Percentiles rank a stretch among this genome's conserved stretches.
Conservation (phyloP, 306 rosid species). For the Vicia villosa region DNA sequence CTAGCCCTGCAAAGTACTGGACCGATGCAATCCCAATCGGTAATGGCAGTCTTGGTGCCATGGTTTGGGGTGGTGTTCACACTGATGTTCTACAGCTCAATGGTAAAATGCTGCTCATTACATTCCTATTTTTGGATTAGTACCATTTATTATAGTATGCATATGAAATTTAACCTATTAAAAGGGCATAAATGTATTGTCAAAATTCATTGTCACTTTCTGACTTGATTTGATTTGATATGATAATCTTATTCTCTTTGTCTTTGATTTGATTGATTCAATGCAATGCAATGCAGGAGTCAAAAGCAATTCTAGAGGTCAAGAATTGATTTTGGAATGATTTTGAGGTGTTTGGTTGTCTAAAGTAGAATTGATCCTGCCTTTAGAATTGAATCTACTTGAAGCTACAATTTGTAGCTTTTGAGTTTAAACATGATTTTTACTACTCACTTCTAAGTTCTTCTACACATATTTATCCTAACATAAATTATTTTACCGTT, state of each 20-base stretch:
- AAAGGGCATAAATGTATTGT: background rate
- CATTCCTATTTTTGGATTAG: background rate
- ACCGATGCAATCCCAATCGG: slow-evolving; percentile 92
- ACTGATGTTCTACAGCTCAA: slow-evolving; percentile 82
- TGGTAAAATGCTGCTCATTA: slow-evolving; percentile 48
- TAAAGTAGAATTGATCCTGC: too few species aligned
- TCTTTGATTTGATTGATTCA: background rate
- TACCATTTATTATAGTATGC: background rate
- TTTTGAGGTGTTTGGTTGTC: too few species aligned
- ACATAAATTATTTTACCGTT: too few species aligned
- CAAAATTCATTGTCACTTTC: background rate
- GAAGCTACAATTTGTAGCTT: too few species aligned
- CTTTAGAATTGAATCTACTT: too few species aligned
- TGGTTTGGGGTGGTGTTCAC: slow-evolving; percentile 88
- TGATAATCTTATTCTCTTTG: background rate
- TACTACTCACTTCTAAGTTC: too few species aligned
- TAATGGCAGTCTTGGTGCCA: slow-evolving; percentile 92
- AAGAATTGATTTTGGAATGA: too few species aligned
- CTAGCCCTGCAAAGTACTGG: slow-evolving; percentile 71
- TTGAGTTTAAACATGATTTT: too few species aligned
- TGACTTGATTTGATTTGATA: background rate
- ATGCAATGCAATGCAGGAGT: too few species aligned
- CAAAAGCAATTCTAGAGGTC: too few species aligned
- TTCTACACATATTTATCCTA: too few species aligned
- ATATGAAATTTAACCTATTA: background rate